phyloP scores from a whole-genome alignment of 495 filamentous ascomycete species.

The Talaromyces adpressus region DNA sequence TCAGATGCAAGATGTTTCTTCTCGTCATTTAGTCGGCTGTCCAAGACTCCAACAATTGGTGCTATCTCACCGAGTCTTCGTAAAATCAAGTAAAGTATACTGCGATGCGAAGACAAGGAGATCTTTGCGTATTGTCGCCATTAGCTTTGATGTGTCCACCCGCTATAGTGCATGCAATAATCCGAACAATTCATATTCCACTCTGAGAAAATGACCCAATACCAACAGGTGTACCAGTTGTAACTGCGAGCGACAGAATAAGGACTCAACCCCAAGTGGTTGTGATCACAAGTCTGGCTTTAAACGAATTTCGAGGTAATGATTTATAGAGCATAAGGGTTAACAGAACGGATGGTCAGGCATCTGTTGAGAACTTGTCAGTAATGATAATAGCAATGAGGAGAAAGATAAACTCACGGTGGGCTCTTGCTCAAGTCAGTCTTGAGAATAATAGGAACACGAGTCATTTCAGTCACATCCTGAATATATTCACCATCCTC shows the following conservation, averaged over 20 bases:
- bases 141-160: not conserved
- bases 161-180: not conserved
- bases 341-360: conserved; percentile 93
- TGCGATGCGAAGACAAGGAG: not conserved
- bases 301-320: not conserved
- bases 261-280: not conserved
- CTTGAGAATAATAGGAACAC: conserved; percentile 94
- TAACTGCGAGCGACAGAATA: not conserved
- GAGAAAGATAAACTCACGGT: conserved; percentile 61
- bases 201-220: not conserved
- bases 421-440: conserved; percentile 98
- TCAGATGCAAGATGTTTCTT: not conserved
- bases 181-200: not conserved
- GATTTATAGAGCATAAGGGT: conserved; percentile 81
- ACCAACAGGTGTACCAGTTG: not conserved
- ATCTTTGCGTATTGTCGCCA: not conserved
- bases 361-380: conserved; percentile 57
- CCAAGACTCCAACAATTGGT: not conserved
- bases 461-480: conserved; percentile 94
- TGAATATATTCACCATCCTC: conserved; percentile 95
- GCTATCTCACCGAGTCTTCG: not conserved
- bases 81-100: not conserved
- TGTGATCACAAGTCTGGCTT: not conserved
- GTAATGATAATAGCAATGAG: conserved; percentile 6
- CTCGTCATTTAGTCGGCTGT: not conserved